These are phyloP conservation scores for Fusarium tupiense DNA, from an alignment of 2,329 filamentous ascomycete genomes.

Conservation along the genomic window DNA sequence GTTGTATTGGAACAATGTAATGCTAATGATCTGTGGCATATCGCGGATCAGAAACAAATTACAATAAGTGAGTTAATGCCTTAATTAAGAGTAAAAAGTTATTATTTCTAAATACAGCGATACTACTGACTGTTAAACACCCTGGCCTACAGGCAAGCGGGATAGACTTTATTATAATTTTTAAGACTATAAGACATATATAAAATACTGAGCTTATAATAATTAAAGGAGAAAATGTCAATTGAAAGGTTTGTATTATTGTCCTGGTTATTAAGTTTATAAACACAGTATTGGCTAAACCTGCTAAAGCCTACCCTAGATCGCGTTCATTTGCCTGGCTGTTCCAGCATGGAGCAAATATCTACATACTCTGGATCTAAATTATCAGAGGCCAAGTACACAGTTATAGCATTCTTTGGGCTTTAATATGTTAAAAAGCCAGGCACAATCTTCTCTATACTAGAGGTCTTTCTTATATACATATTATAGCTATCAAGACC, in stretches of 20 bases:
- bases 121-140: fast-evolving
- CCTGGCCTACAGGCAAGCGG: too few species aligned
- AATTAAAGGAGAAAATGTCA: too few species aligned
- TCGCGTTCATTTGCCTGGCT: too few species aligned
- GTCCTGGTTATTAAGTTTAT: too few species aligned
- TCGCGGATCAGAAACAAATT: fast-evolving
- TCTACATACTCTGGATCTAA: background rate
- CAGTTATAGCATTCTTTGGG: background rate
- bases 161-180: too few species aligned
- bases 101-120: fast-evolving
- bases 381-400: fast-evolving
- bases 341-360: too few species aligned
- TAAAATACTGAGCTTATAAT: fast-evolving
- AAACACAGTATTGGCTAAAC: fast-evolving
- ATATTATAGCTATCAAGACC: fast-evolving
- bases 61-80: too few species aligned
- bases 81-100: fast-evolving
- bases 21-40: background rate
- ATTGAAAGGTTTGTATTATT: too few species aligned
- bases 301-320: background rate
- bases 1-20: too few species aligned
- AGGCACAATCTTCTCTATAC: too few species aligned
- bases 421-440: fast-evolving
- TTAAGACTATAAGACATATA: too few species aligned
- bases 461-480: fast-evolving